Percentiles rank a stretch among this genome's conserved stretches.
Evolutionary conservation across 2,329 filamentous ascomycete species (phyloP).

Genomic region (Aureobasidium sp.): DNA sequence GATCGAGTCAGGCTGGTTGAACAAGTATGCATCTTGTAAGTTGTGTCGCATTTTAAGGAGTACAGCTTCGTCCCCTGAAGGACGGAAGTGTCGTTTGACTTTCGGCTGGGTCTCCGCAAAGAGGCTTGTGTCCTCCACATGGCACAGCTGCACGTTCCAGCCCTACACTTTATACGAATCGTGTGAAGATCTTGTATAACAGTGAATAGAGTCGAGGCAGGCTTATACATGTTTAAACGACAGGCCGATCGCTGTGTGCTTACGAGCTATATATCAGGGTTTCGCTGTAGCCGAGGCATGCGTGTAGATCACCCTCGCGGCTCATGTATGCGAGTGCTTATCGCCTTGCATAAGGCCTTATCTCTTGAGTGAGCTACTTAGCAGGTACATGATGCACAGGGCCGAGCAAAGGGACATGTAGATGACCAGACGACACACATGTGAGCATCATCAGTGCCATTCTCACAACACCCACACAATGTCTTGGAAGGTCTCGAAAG

Average conservation of each 20-base stretch:
- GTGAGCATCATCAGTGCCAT: neutral
- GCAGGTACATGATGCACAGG: neutral
- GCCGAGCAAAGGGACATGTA: neutral
- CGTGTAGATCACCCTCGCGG: neutral
- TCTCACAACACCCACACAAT: neutral
- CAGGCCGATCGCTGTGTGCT: too few species aligned
- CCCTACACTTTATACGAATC: neutral
- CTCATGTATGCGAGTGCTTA: neutral
- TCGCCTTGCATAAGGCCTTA: slow-evolving; percentile 1
- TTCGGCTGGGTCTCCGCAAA: neutral
- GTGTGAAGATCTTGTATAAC: neutral
- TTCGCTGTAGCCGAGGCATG: neutral
- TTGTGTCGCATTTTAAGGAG: neutral
- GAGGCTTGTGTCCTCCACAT: neutral
- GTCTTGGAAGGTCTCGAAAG: slow-evolving; percentile 8
- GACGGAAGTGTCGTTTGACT: slow-evolving; percentile 3
- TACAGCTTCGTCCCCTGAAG: neutral
- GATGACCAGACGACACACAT: neutral
- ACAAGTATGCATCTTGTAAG: neutral
- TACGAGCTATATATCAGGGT: too few species aligned
- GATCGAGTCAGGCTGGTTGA: neutral
- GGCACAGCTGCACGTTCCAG: neutral
- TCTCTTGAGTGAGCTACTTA: neutral
- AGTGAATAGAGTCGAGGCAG: neutral
- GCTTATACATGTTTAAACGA: neutral